Conservation (phyloP, 495 filamentous ascomycete species). For the Lasiosphaeriaceae sp. region DNA sequence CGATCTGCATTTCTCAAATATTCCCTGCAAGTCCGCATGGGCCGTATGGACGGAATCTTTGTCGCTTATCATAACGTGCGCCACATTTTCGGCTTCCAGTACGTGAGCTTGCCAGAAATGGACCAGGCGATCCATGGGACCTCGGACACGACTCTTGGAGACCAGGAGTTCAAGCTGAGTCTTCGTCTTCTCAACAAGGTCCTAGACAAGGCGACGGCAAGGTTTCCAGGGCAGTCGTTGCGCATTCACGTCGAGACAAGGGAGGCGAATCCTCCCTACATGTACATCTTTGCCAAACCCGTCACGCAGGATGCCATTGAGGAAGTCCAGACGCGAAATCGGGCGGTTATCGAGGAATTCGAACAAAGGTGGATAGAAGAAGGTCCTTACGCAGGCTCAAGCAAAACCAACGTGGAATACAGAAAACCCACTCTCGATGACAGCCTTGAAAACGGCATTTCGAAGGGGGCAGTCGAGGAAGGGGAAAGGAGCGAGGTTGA, state of each 20-base stretch:
- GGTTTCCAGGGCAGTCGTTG: conserved; percentile 70
- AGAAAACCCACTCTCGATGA: too few relatives aligned
- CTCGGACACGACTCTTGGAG: conserved; percentile 60
- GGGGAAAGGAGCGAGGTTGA: conserved; percentile 50
- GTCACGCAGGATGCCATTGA: conserved; percentile 68
- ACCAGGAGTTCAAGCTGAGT: conserved; percentile 81
- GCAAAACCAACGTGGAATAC: too few relatives aligned
- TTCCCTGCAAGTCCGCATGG: conserved; percentile 91
- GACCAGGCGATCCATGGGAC: conserved; percentile 79
- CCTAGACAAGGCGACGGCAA: conserved; percentile 66
- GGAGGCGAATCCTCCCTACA: conserved; percentile 54
- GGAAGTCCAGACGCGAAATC: conserved; percentile 64
- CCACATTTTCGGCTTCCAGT: conserved; percentile 97
- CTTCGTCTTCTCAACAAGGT: conserved; percentile 72
- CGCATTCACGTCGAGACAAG: conserved; percentile 86
- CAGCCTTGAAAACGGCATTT: conserved; percentile 12
- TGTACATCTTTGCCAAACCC: conserved; percentile 89
- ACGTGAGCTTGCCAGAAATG: conserved; percentile 82
- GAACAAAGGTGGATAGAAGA: conserved; percentile 60
- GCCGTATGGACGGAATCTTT: conserved; percentile 97
- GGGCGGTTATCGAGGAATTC: conserved; percentile 60
- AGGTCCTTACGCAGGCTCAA: not conserved
- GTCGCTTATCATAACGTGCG: conserved; percentile 96
- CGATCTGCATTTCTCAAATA: conserved; percentile 94
- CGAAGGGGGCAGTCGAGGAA: conserved; percentile 41